Evolutionary conservation across 1,284 basidiomycete genomes (phyloP).

Genomic region (Cutaneotrichosporon sp.): DNA sequence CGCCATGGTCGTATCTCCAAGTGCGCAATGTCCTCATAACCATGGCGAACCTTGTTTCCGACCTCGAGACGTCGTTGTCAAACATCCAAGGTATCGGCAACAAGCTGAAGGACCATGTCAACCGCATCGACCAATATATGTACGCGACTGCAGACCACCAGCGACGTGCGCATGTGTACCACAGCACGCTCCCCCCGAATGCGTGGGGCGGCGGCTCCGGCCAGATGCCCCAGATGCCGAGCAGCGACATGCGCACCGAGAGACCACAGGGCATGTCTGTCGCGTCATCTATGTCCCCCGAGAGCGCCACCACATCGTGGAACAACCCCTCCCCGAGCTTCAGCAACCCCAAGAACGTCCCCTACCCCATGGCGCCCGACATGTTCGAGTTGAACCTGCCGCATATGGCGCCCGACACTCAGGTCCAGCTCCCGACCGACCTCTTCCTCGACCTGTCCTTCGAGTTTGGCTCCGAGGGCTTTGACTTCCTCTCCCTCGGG

Average conservation of each 20-base stretch:
- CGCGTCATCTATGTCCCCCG: constrained; percentile 2
- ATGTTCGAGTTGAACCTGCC: constrained; percentile 7
- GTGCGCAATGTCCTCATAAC: constrained; percentile 46
- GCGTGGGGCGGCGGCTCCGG: constrained; percentile 12
- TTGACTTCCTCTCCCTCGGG: constrained; percentile 36
- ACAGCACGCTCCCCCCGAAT: constrained; percentile 18
- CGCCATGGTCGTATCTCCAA: constrained; percentile 45
- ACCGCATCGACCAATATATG: constrained; percentile 50
- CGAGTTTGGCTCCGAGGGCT: constrained; percentile 36
- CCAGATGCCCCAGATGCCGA: constrained; percentile 5
- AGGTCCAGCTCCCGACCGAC: constrained; percentile 35
- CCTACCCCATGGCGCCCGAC: constrained; percentile 3
- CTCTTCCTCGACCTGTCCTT: constrained; percentile 42
- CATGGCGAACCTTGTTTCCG: constrained; percentile 43
- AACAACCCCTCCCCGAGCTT: constrained; percentile 2
- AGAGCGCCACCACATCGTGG: constrained; percentile 3
- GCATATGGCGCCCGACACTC: constrained; percentile 3
- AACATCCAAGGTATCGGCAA: constrained; percentile 39
- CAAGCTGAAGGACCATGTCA: constrained; percentile 43
- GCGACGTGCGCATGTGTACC: constrained; percentile 23
- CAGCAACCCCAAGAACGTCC: not conserved
- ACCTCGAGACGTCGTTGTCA: constrained; percentile 37
- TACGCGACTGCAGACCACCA: constrained; percentile 35
- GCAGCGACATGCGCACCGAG: constrained; percentile 10
- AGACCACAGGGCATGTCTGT: constrained; percentile 1